These are phyloP conservation scores for Stereocaulon alpinum DNA, from an alignment of 495 filamentous ascomycete genomes.

Conservation along the genomic window DNA sequence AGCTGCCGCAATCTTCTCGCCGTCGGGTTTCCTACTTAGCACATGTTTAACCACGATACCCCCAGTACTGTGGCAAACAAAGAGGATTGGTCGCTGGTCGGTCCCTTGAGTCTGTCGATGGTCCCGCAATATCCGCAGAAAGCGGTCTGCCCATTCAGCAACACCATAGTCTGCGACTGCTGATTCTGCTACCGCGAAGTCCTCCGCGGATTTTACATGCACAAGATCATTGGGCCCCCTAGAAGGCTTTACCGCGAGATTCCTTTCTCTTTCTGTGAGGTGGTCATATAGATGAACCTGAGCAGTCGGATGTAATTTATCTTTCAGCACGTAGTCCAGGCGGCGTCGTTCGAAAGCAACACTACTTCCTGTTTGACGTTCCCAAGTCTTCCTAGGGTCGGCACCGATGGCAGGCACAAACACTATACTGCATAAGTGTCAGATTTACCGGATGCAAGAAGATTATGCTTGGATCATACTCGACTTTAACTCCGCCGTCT, in stretches of 20 bases:
- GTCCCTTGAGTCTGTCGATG: constrained; percentile 14
- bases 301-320: constrained; percentile 19
- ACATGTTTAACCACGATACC: constrained; percentile 37
- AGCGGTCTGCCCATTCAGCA: constrained; percentile 17
- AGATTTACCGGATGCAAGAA: constrained; percentile 3
- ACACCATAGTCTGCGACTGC: constrained; percentile 14
- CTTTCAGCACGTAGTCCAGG: constrained; percentile 22
- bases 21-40: constrained; percentile 24
- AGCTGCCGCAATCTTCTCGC: constrained; percentile 34
- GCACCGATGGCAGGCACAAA: constrained; percentile 37
- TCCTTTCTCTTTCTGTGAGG: constrained; percentile 12
- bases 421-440: constrained; percentile 29
- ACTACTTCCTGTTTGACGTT: constrained; percentile 13
- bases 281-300: constrained; percentile 20
- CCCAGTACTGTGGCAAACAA: constrained; percentile 57
- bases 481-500: constrained; percentile 24
- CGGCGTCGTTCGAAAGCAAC: constrained; percentile 19
- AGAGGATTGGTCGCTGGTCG: constrained; percentile 43
- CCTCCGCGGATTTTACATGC: background rate
- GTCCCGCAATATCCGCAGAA: constrained; percentile 3
- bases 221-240: background rate
- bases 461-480: constrained; percentile 25
- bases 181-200: background rate
- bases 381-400: constrained; percentile 32
- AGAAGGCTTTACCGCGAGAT: constrained; percentile 1